A percentile compares a stretch with the other conserved stretches of the same genome.
Evolutionary conservation across 2,329 filamentous ascomycete species (phyloP).

Genomic region (Fusarium sp.): DNA sequence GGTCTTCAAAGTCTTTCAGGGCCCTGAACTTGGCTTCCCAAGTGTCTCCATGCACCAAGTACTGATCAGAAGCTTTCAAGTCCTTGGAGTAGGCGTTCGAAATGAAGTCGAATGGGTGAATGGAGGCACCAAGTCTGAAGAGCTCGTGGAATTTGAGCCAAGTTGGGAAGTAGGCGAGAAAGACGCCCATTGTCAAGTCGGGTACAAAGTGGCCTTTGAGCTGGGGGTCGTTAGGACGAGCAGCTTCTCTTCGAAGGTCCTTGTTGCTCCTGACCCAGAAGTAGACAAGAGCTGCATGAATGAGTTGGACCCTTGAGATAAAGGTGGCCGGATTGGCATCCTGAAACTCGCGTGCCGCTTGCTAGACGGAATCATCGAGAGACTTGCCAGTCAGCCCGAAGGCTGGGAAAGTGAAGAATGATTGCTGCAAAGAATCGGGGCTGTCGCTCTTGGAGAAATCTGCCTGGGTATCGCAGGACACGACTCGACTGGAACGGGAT

Average conservation of each 20-base stretch:
- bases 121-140: neutral
- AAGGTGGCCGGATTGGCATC: neutral
- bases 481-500: neutral
- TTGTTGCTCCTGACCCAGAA: neutral
- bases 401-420: neutral
- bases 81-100: neutral
- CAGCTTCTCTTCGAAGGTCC: neutral
- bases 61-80: neutral
- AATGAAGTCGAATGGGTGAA: constrained; percentile 1
- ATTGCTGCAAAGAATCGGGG: neutral
- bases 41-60: rapidly evolving
- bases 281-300: neutral
- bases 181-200: neutral
- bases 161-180: constrained; percentile 8
- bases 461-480: neutral
- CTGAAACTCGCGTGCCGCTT: neutral
- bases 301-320: neutral
- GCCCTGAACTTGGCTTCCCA: neutral
- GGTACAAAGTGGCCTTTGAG: neutral
- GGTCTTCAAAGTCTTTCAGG: neutral
- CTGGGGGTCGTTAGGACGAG: neutral
- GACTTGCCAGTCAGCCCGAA: neutral
- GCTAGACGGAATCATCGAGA: neutral
- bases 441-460: neutral
- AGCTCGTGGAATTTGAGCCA: constrained; percentile 9